Base-by-base conservation (phyloP, 164 flowering plant genomes). In the Vitis amurensis region DNA sequence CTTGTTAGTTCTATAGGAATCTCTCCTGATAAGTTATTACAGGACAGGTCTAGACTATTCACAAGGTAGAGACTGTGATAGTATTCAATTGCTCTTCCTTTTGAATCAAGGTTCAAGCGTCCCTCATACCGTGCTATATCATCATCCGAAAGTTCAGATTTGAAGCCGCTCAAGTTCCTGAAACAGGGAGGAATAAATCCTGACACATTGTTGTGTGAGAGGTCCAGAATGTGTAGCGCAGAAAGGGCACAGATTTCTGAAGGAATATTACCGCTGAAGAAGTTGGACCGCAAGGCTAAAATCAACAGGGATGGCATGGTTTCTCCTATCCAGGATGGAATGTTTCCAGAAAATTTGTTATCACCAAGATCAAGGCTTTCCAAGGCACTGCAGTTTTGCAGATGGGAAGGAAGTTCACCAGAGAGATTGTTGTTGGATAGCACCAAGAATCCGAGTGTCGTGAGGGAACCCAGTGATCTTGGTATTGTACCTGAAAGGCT, bases 11-110 rank as follows among this genome's bases (percentile, higher is more conserved):
- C 76, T 48, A 29, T 55, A 17, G 83, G 88, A 1, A 85, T 71
- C 8, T 49, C 69, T 13, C 82, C 84, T 23, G 17, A 7, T 2
- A 85, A 55, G 55, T 58, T 37, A 30, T 81, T 83, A 55, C 59
- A 56, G 2, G 85, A 84, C 11, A 79, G 82, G 59, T 84, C 87
- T 15, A 84, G 19, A 48, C 30, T 64, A 2, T 68, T 71, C 2
- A 74, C 66, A 9, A 74, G 77, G 17, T 50, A 57, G 4, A 69
- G 63, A 44, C 19, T 68, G 2, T 3, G 8, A 5, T 15, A 8
- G 23, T 67, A 67, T 59, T 8, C 2, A 6, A 44, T n/a, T 2
- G n/a, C 59, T 50, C 52, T 72, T 59, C 74, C 70, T 66, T 59
- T 65, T 1, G 64, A 44, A 5, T 12, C 48, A 30, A 72, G 51